Conservation (phyloP, 2,329 filamentous ascomycete species). For the Didymella sp. region DNA sequence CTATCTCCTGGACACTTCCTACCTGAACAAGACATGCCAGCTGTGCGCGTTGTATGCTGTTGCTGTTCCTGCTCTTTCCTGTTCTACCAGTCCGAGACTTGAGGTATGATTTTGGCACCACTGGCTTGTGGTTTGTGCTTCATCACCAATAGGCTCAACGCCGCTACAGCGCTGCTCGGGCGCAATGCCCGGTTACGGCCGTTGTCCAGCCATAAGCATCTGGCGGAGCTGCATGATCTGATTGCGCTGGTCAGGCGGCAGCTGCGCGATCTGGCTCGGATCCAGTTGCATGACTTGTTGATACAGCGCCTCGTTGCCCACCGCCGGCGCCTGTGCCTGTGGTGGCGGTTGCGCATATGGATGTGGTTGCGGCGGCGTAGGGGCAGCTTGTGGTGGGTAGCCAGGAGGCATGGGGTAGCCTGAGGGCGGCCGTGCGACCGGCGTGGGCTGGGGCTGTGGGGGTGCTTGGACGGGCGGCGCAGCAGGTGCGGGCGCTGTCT, state of each 20-base stretch:
- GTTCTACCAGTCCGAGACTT: not conserved
- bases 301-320: slow-evolving; percentile 72
- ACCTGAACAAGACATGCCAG: not conserved
- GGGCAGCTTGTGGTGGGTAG: slow-evolving; percentile 55
- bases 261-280: slow-evolving; percentile 77
- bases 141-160: not conserved
- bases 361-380: slow-evolving; percentile 56
- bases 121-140: not conserved
- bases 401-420: slow-evolving; percentile 41
- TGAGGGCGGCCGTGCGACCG: slow-evolving; percentile 38
- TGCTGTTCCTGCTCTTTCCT: not conserved
- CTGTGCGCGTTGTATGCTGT: not conserved
- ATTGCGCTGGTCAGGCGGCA: slow-evolving; percentile 75
- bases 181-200: slow-evolving; percentile 6
- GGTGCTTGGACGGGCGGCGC: slow-evolving; percentile 49
- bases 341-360: slow-evolving; percentile 52
- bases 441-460: slow-evolving; percentile 45
- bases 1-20: not conserved
- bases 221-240: slow-evolving; percentile 82
- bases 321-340: slow-evolving; percentile 29
- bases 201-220: slow-evolving; percentile 56
- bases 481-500: slow-evolving; percentile 53
- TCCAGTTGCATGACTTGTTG: slow-evolving; percentile 82
- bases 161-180: not conserved
- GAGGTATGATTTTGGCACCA: not conserved